phyloP scores from a whole-genome alignment of 2,329 filamentous ascomycete species.

The Epichloe festucae region DNA sequence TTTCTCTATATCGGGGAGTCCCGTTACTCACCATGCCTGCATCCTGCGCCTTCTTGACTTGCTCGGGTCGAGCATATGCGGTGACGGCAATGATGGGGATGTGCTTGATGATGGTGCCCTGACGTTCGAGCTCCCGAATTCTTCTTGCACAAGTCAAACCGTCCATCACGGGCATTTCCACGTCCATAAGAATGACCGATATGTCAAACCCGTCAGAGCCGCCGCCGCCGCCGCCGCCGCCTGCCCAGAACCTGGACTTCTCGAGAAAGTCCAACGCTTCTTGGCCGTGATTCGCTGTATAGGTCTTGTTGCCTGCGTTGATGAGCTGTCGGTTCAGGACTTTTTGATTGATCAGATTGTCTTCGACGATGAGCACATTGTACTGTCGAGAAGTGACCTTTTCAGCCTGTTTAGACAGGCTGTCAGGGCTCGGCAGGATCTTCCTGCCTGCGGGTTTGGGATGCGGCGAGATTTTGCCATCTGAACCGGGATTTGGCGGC shows the following conservation, averaged over 20 bases:
- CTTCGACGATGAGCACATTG: constrained; percentile 51
- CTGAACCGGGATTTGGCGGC: background rate
- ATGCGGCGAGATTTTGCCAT: no score
- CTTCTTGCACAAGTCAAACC: constrained; percentile 59
- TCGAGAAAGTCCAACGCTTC: constrained; percentile 46
- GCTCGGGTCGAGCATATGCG: constrained; percentile 62
- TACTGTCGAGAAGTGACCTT: constrained; percentile 19
- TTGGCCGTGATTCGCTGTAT: constrained; percentile 51
- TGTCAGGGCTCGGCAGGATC: background rate
- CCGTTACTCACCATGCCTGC: constrained; percentile 54
- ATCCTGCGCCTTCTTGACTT: constrained; percentile 55
- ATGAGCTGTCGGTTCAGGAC: constrained; percentile 47
- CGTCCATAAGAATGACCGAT: constrained; percentile 62
- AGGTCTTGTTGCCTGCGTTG: constrained; percentile 45
- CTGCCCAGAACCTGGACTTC: constrained; percentile 41
- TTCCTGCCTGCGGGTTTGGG: background rate
- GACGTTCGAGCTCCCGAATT: constrained; percentile 53
- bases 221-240: constrained; percentile 27
- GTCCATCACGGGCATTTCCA: constrained; percentile 77
- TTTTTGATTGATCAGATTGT: constrained; percentile 52
- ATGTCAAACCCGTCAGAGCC: constrained; percentile 35
- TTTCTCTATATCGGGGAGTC: no score
- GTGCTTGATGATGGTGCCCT: constrained; percentile 48
- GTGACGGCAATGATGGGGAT: constrained; percentile 72
- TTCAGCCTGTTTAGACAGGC: background rate